Evolutionary conservation across 140 eudicot genomes (phyloP).

Genomic region (Flaveria floridana): DNA sequence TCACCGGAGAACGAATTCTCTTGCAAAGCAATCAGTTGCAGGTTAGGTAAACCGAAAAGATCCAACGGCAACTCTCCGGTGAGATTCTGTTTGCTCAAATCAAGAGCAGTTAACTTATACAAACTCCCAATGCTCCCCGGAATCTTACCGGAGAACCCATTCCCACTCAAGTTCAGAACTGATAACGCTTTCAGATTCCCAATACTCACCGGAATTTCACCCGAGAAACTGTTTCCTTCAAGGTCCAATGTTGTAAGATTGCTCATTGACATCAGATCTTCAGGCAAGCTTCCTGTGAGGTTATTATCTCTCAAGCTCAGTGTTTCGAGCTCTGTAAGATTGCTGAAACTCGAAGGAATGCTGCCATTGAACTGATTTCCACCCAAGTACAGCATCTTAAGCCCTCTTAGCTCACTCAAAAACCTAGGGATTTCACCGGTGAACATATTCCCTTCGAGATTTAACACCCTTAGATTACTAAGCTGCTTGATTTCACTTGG

Average conservation of each 20-base stretch:
- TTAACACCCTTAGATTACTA: slow-evolving; percentile 45
- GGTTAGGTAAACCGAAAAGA: slow-evolving; percentile 72
- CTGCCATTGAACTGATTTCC: slow-evolving; percentile 64
- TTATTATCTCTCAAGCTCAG: slow-evolving; percentile 60
- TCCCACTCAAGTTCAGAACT: slow-evolving; percentile 60
- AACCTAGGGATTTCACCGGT: slow-evolving; percentile 58
- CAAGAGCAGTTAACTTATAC: slow-evolving; percentile 57
- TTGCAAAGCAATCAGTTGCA: slow-evolving; percentile 70
- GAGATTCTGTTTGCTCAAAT: slow-evolving; percentile 72
- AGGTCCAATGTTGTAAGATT: slow-evolving; percentile 52
- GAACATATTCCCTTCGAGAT: slow-evolving; percentile 71
- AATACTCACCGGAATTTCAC: slow-evolving; percentile 48
- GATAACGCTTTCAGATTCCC: slow-evolving; percentile 51
- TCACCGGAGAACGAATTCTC: slow-evolving; percentile 65
- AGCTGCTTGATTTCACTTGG: slow-evolving; percentile 52
- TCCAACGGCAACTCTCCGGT: slow-evolving; percentile 78
- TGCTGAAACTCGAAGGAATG: slow-evolving; percentile 55
- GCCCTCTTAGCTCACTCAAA: slow-evolving; percentile 43
- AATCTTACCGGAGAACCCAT: slow-evolving; percentile 58
- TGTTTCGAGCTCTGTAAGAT: slow-evolving; percentile 48
- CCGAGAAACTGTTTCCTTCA: slow-evolving; percentile 56
- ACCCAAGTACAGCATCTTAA: slow-evolving; percentile 58
- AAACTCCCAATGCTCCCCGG: slow-evolving; percentile 67
- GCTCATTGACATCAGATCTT: slow-evolving; percentile 46
- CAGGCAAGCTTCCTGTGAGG: slow-evolving; percentile 58